A percentile compares a stretch with the other conserved stretches of the same genome.
Conservation (phyloP, 1,139 yeast genomes). For the Candida pseudoviswanathii region DNA sequence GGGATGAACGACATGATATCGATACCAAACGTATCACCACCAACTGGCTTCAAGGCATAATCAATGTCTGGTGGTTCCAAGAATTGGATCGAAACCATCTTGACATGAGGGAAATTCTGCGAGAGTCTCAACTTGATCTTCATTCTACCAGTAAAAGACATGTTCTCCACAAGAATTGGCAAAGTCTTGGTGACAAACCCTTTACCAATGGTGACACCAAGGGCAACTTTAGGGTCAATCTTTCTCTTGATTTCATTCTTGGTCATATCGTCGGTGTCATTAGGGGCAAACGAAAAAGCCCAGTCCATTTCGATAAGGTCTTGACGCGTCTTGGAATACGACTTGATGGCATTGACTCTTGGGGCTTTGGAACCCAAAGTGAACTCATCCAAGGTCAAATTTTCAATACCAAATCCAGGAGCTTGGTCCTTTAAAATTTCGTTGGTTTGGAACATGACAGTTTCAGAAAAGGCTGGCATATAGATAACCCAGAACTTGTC, state of each 20-base stretch:
- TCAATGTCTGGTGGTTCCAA: constrained; percentile 78
- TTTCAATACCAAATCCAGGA: constrained; percentile 82
- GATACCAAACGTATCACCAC: constrained; percentile 81
- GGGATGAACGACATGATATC: constrained; percentile 85
- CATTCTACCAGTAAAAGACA: constrained; percentile 73
- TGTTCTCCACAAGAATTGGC: constrained; percentile 76
- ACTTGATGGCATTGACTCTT: constrained; percentile 65
- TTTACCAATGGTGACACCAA: constrained; percentile 78
- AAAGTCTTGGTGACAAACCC: constrained; percentile 74
- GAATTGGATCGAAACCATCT: constrained; percentile 67
- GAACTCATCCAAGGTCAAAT: constrained; percentile 69
- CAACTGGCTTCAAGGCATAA: constrained; percentile 81
- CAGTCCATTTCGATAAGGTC: constrained; percentile 80
- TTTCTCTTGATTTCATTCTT: constrained; percentile 68
- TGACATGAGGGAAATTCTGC: constrained; percentile 72
- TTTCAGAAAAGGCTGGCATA: constrained; percentile 83
- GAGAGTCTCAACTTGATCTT: constrained; percentile 65
- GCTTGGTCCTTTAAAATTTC: constrained; percentile 67
- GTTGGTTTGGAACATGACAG: constrained; percentile 68
- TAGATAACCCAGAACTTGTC: constrained; percentile 84
- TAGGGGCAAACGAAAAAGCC: constrained; percentile 79
- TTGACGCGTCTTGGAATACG: constrained; percentile 67
- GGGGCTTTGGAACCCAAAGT: constrained; percentile 83
- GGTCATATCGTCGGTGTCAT: constrained; percentile 82
- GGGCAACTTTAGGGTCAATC: constrained; percentile 75